These are phyloP conservation scores for Solioccasus polychromus DNA, from an alignment of 768 basidiomycete genomes.

Conservation along the genomic window DNA sequence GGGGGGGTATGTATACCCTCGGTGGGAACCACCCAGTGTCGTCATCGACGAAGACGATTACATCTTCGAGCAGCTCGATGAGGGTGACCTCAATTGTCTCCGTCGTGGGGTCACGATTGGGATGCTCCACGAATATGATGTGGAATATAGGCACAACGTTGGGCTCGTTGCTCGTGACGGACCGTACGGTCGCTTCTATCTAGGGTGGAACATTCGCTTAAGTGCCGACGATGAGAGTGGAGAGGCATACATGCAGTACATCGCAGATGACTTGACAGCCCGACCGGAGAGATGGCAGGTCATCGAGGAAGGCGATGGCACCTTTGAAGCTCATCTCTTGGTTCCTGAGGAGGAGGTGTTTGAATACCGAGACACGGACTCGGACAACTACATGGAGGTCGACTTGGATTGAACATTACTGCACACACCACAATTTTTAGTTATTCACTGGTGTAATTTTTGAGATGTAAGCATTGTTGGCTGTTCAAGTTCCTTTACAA, in stretches of 20 bases:
- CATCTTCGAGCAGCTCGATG: constrained; percentile 33
- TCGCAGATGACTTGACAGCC: constrained; percentile 38
- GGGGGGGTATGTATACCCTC: constrained; percentile 43
- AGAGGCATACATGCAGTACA: constrained; percentile 38
- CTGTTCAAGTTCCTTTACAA: too few species aligned
- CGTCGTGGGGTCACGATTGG: constrained; percentile 57
- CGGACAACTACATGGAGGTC: constrained; percentile 37
- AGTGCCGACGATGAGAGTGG: constrained; percentile 41
- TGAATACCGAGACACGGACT: constrained; percentile 37
- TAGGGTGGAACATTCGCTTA: constrained; percentile 68
- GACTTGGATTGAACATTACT: constrained; percentile 7
- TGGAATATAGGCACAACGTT: constrained; percentile 52
- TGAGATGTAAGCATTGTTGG: too few species aligned
- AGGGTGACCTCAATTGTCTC: constrained; percentile 41
- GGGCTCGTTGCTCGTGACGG: constrained; percentile 50
- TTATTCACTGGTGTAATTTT: too few species aligned
- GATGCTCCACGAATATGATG: constrained; percentile 55
- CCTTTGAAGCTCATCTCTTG: constrained; percentile 41
- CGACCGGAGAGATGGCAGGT: constrained; percentile 45
- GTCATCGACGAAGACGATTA: constrained; percentile 34
- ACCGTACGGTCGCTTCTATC: constrained; percentile 46
- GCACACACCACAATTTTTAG: too few species aligned
- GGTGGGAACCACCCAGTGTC: constrained; percentile 58
- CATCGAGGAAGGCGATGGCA: constrained; percentile 36
- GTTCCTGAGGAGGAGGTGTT: constrained; percentile 32